These are phyloP conservation scores for Fusarium annulatum DNA, from an alignment of 2,329 filamentous ascomycete genomes.

Conservation along the genomic window DNA sequence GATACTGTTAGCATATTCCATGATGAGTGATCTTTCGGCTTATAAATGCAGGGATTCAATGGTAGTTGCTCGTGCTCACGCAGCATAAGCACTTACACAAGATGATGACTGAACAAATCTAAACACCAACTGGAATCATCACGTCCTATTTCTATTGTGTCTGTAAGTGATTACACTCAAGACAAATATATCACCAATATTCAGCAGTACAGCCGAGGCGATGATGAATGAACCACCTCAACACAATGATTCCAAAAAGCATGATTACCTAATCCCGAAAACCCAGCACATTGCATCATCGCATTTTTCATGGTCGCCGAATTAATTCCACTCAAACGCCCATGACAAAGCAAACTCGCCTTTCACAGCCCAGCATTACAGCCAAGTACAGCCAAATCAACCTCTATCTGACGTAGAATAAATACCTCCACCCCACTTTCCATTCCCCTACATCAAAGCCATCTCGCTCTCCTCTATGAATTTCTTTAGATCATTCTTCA, in stretches of 20 bases:
- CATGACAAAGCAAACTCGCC: slow-evolving; percentile 38
- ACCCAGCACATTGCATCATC: slow-evolving; percentile 42
- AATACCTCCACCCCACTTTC: slow-evolving; percentile 30
- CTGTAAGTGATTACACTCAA: neutral
- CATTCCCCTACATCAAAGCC: slow-evolving; percentile 5
- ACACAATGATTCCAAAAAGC: slow-evolving; percentile 16
- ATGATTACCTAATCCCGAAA: slow-evolving; percentile 20
- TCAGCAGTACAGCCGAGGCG: neutral
- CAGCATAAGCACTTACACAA: neutral
- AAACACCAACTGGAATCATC: slow-evolving; percentile 7
- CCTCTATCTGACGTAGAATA: slow-evolving; percentile 24
- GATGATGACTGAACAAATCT: neutral
- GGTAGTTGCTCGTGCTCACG: neutral
- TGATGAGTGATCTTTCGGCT: neutral
- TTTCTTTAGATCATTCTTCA: slow-evolving; percentile 79
- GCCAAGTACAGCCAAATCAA: neutral
- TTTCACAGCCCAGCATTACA: slow-evolving; percentile 1
- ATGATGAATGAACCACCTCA: neutral
- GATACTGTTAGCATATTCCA: no score
- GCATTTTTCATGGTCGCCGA: slow-evolving; percentile 8
- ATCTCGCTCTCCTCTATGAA: slow-evolving; percentile 61
- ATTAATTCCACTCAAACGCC: slow-evolving; percentile 18
- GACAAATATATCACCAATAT: neutral
- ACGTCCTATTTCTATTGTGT: neutral
- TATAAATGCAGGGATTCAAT: neutral